Evolutionary conservation across 2,329 filamentous ascomycete species (phyloP), one percentile per base, ranked within the genome.

Genomic region (Ophiostoma himal-ulmi): DNA sequence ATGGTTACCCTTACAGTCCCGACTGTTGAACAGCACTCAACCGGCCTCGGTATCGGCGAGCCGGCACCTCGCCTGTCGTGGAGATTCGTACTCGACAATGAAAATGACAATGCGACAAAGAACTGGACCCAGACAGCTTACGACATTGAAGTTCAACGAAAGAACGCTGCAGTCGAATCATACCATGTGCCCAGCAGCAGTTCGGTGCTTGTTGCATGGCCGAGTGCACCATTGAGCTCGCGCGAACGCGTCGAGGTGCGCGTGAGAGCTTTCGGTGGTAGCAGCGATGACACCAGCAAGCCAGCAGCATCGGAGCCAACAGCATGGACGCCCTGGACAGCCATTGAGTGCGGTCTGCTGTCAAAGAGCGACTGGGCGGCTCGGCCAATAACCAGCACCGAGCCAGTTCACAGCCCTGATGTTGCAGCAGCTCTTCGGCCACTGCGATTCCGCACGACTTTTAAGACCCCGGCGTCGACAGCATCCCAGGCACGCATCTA

Each of bases 171-270:
- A 3, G 30, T 22, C 11, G 64, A 72, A 36, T n/a, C 52, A 1
- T 71, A 72, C 72, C 52, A 57, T 0, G 70, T 73, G 22, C 7
- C 67, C 14, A 69, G 69, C 41, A 67, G 68, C 54, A 64, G 67
- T 1, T 80, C 79, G 0, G 74, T 78, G 14, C 75, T 80, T 4
- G 78, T 80, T 10, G 77, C 78, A 5, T 81, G 79, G 80, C 79
- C 79, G 11, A 70, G 73, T 36, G 52, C 67, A 22, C 71, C 73
- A 7, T 67, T 75, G 5, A 22, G 17, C 10, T 71, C 71, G 1
- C 68, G 71, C 1, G 72, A 74, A 57, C 39, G 64, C n/a, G 74
- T 71, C 8, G 13, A n/a, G 0, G 72, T 75, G 66, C 70, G 74
- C 6, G 70, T 75, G 5, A 54, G 72, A 3, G 71, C 69, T 0